Base-by-base conservation (phyloP, 2,329 filamentous ascomycete species). In the Thielaviopsis populi region DNA sequence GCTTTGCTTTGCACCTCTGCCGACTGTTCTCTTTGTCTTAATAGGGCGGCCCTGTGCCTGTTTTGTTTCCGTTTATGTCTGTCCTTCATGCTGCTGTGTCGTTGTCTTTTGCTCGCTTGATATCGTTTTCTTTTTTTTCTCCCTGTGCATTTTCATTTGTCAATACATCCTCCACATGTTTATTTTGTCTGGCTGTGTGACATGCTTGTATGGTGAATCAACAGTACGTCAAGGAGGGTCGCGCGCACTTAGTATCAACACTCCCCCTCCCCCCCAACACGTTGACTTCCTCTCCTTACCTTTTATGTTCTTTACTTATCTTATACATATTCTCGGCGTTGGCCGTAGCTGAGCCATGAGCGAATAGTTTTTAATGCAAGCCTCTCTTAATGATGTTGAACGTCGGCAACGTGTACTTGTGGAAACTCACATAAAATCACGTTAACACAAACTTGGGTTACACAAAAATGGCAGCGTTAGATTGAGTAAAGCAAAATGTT, bases 151-250 rank as follows among this genome's bases (percentile, higher is more conserved):
- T 60, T 46, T 43, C 58, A 33, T 42, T 46, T 46, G 37, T 60
- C 58, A 60, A 42, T 60, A 60, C 42, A 60, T 30, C 22, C 17
- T 42, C 37, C 58, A 42, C 42, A 24, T 60, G 42, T 60, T 42
- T 43, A 27, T 56, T 56, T 37, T 56, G 53, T 56, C 15, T 30
- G 24, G 53, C 53, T 56, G 5, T 33, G 53, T 56, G 53, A 56
- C 53, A 56, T 56, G 27, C 30, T 13, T 56, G 53, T 50, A 50
- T 50, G 53, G 27, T 15, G 53, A 22, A 19, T 56, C 10, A 37
- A 37, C 30, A 33, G 53, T 37, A 56, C 27, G 15, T 17, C 24
- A 27, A 56, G 27, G 53, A 37, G 27, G 27, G 37, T 10, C 30
- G 15, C 24, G n/a, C n/a, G n/a, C n/a, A n/a, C n/a, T n/a, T n/a